phyloP scores from a whole-genome alignment of 225 moss, liverwort and hornwort species.

The Bryum argenteum region DNA sequence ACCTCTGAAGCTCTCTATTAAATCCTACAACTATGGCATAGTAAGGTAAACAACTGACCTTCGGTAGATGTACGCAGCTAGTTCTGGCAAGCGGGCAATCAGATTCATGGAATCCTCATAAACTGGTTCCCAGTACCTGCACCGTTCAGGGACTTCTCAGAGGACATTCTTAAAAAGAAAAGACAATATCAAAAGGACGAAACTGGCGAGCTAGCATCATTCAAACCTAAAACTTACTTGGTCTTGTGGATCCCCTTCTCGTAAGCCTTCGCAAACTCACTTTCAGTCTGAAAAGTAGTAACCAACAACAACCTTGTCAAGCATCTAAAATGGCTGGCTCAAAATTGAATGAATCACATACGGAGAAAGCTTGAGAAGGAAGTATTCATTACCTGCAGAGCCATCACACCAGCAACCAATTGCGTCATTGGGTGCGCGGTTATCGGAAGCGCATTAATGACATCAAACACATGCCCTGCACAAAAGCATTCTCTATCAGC shows the following conservation, averaged over 20 bases:
- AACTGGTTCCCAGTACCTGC: slow-evolving; percentile 74
- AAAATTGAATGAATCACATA: neutral
- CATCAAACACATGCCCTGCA: slow-evolving; percentile 66
- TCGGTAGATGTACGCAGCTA: slow-evolving; percentile 75
- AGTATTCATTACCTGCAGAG: slow-evolving; percentile 48
- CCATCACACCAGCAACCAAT: slow-evolving; percentile 73
- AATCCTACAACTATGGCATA: too few relatives aligned
- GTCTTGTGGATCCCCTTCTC: slow-evolving; percentile 70
- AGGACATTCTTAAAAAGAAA: neutral
- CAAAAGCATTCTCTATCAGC: neutral
- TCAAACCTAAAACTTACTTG: slow-evolving; percentile 38
- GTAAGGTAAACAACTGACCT: slow-evolving; percentile 24
- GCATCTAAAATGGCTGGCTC: neutral
- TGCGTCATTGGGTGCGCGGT: slow-evolving; percentile 85
- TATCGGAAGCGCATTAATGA: slow-evolving; percentile 61
- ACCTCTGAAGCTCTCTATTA: too few relatives aligned
- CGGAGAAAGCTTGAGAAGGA: too few relatives aligned
- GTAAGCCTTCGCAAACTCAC: slow-evolving; percentile 73
- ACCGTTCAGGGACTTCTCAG: neutral
- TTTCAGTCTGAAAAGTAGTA: slow-evolving; percentile 47
- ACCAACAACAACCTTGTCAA: slow-evolving; percentile 29
- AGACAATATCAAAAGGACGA: neutral
- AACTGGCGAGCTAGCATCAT: neutral
- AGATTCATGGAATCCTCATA: slow-evolving; percentile 88
- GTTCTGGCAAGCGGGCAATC: slow-evolving; percentile 73